Base-by-base conservation (phyloP, 2,329 filamentous ascomycete species). In the Pseudohalonectria lignicola region DNA sequence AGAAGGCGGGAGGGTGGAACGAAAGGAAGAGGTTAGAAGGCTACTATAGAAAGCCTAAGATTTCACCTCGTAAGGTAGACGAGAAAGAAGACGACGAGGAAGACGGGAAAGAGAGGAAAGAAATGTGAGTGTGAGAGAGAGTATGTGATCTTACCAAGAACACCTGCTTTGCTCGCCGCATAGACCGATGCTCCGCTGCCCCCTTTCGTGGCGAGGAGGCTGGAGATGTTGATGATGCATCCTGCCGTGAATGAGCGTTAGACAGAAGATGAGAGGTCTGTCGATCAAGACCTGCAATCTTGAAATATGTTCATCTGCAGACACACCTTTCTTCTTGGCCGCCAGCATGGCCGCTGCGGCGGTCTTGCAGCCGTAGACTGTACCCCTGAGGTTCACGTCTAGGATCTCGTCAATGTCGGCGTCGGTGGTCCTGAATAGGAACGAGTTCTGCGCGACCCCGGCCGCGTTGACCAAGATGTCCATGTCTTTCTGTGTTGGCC, bases 161-260 rank as follows among this genome's bases (percentile, higher is more conserved):
- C 61, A 3, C 85, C 86, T 5, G 86, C 85, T 55, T 94, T 94
- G 31, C 79, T 80, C 3, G 86, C 83, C 4, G 82, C 79, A 53
- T 92, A 93, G 1, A 76, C 74, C 2, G 80, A 71, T 4, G 82
- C 46, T 8, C 87, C 87, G 2, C 65, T 65, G 1, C 80, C 82
- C 1, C 78, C 81, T 41, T 79, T 79, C 2, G 69, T 53, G 0
- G 78, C 86, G 33, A 94, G 69, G 21, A 93, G 62, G 34, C 83
- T 90, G 1, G 83, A 79, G 17, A 94, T 64, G 52, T 94, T 94
- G 56, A 94, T 79, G 43, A 94, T 87, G 51, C 76, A 84, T 7
- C 69, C 73, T 73, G 16, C 25, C n/a, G n/a, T n/a, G n/a, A n/a
- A n/a, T n/a, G n/a, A n/a, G n/a, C n/a, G n/a, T n/a, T n/a, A n/a